These are phyloP conservation scores for Tolypocladium endophyticum DNA, from an alignment of 2,329 filamentous ascomycete genomes.

Conservation along the genomic window DNA sequence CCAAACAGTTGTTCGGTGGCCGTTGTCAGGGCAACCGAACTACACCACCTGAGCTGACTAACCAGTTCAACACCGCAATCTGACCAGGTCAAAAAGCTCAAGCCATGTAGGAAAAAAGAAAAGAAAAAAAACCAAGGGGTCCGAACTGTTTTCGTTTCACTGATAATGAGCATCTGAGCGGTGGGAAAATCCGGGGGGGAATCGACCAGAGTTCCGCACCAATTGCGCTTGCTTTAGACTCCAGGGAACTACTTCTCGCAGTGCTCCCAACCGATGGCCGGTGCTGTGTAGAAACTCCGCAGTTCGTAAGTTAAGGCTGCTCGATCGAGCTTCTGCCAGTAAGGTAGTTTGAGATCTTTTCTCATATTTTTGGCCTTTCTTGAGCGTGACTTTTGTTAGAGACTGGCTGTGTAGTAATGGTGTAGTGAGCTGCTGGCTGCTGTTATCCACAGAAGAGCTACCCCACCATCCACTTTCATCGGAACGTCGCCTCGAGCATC, in stretches of 20 bases:
- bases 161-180: too few relatives aligned
- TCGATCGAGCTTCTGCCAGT: neutral
- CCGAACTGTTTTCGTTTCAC: too few relatives aligned
- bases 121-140: too few relatives aligned
- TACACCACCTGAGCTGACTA: neutral
- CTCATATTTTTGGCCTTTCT: neutral
- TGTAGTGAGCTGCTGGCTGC: neutral
- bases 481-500: neutral
- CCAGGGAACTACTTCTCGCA: too few relatives aligned
- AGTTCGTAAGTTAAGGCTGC: neutral
- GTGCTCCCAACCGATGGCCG: neutral
- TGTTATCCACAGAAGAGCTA: neutral
- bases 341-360: neutral
- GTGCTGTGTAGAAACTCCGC: neutral
- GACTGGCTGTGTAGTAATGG: neutral
- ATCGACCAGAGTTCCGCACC: neutral
- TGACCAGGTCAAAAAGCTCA: neutral
- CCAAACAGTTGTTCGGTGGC: neutral
- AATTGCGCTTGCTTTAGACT: too few relatives aligned
- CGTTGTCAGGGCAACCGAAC: slow-evolving; percentile 1
- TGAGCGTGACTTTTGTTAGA: too few relatives aligned
- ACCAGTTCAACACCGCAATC: neutral
- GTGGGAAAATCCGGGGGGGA: neutral
- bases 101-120: neutral
- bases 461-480: neutral